These are phyloP conservation scores for Fusarium papillatum DNA, from an alignment of 2,329 filamentous ascomycete species.

Conservation along the genomic window DNA sequence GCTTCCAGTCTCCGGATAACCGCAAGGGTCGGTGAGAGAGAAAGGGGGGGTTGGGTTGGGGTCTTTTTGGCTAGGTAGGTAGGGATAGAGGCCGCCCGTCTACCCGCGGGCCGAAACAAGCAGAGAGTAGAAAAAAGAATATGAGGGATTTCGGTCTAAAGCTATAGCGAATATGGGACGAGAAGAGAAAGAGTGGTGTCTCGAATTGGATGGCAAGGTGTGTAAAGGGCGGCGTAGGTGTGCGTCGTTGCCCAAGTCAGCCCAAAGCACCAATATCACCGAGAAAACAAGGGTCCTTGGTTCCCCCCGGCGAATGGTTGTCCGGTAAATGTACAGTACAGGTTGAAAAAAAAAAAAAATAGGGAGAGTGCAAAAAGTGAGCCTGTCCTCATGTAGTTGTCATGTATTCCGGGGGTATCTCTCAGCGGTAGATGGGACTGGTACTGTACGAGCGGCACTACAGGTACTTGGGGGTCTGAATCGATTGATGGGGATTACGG, in stretches of 20 bases:
- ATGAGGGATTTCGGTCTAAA: constrained; percentile 36
- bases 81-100: constrained; percentile 25
- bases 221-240: constrained; percentile 18
- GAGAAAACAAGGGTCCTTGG: constrained; percentile 3
- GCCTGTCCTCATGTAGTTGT: constrained; percentile 17
- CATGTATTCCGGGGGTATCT: constrained; percentile 26
- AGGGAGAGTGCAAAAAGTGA: background rate
- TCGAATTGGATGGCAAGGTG: constrained; percentile 11
- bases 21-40: too few species aligned
- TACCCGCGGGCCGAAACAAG: background rate
- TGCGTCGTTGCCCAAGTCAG: background rate
- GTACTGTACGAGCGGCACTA: constrained; percentile 27
- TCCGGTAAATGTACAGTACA: background rate
- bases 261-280: constrained; percentile 28
- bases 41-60: background rate
- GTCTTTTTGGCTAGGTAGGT: background rate
- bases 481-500: background rate
- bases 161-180: constrained; percentile 8
- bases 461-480: background rate
- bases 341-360: background rate
- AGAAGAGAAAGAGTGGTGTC: background rate
- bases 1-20: too few species aligned
- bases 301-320: constrained; percentile 2
- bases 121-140: background rate
- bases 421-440: background rate